Percentiles rank a stretch among this genome's conserved stretches.
phyloP scores from a whole-genome alignment of 345 rosid species.

The Eucalyptus curtisii region DNA sequence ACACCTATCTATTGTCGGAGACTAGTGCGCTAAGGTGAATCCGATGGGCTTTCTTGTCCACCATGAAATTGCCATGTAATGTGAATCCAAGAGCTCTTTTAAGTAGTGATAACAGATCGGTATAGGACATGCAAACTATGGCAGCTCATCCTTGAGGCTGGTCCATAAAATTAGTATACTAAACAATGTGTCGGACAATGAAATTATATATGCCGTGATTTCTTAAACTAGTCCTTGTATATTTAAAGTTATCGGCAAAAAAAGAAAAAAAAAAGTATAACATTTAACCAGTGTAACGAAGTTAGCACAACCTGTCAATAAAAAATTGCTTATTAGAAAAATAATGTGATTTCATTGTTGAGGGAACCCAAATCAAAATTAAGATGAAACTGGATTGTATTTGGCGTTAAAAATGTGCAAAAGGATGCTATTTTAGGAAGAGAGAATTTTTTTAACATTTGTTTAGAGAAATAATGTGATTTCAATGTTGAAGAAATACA shows the following conservation, averaged over 20 bases:
- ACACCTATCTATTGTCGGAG: too few relatives aligned
- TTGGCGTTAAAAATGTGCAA: not conserved
- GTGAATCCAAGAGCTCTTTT: not conserved
- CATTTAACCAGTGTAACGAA: not conserved
- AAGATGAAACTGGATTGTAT: not conserved
- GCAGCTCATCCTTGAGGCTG: not conserved
- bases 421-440: not conserved
- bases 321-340: not conserved
- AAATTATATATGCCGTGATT: not conserved
- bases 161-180: not conserved
- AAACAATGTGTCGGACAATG: not conserved
- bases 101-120: not conserved
- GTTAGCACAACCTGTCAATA: not conserved
- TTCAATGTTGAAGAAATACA: not conserved
- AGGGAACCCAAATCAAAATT: not conserved
- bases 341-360: not conserved
- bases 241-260: not conserved
- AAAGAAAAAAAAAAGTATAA: accelerated
- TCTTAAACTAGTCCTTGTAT: not conserved
- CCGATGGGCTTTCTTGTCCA: not conserved
- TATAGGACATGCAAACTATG: not conserved
- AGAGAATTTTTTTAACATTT: not conserved
- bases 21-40: too few relatives aligned
- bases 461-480: not conserved
- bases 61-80: not conserved